Base-by-base conservation (phyloP, 1,139 yeast species). In the Suhomyces taliae region DNA sequence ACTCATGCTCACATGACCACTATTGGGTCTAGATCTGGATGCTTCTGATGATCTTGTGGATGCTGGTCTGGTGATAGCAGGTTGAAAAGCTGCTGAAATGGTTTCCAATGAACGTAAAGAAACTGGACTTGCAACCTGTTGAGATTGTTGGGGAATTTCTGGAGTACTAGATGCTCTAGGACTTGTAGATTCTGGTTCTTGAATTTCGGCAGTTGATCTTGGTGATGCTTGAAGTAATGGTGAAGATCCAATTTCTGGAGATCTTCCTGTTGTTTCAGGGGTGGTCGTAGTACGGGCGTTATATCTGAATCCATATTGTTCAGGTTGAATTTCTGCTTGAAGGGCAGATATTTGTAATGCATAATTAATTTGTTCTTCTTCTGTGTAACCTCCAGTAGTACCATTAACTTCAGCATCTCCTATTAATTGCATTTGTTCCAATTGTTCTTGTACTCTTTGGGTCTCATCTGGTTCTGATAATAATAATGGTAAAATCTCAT, bases 401-500 rank as follows among this genome's bases (percentile, higher is more conserved):
- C 36, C 19, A 19, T 36, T 36, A 7, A 11, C 7, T 9, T 9
- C n/a, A 29, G 32, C 32, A 9, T 29, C 32, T 29, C n/a, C 32
- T 9, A 11, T 11, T 4, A 29, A 9, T 29, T 11, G 32, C 9
- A 29, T 29, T 29, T 29, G 32, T 29, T 29, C 32, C 4, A 29
- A 9, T 29, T 29, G 32, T 11, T 29, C 11, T 11, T 29, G 32
- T 29, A 29, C 7, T 29, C 9, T 29, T 9, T 29, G 32, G 7
- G 32, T 29, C 11, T 29, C 32, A 29, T 29, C 32, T 29, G 12
- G 34, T 4, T 45, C 52, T 8, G 43, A 34, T n/a, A 50, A 41
- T 12, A 50, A 37, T 33, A 44, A 26, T 11, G 79, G 79, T 6
- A 73, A 59, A 43, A 69, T 50, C 19, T 59, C 61, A 45, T 70